These are phyloP conservation scores for Parastagonospora avenae DNA, from an alignment of 2,329 filamentous ascomycete species.

Conservation along the genomic window DNA sequence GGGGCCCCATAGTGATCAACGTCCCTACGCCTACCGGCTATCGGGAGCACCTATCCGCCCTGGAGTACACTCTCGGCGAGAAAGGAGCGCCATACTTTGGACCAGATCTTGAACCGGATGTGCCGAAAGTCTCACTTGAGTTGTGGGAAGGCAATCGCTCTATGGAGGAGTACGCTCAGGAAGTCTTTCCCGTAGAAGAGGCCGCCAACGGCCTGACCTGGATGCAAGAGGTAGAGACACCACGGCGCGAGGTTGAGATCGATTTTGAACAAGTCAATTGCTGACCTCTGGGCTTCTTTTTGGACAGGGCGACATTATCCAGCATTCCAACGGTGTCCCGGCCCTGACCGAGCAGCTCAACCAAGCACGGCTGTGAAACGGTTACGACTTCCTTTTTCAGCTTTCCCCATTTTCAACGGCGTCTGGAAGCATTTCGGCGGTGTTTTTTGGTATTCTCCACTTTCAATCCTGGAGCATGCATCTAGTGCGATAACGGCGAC, in stretches of 20 bases:
- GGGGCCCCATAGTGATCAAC: conserved; percentile 79
- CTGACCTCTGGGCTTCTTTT: conserved; percentile 35
- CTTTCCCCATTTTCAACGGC: conserved; percentile 23
- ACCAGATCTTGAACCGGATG: conserved; percentile 63
- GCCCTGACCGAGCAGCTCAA: conserved; percentile 41
- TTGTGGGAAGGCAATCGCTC: conserved; percentile 92
- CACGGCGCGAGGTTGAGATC: conserved; percentile 41
- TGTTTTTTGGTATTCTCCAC: conserved; percentile 13
- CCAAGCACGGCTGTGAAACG: conserved; percentile 39
- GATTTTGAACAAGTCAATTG: conserved; percentile 46
- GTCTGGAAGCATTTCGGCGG: conserved; percentile 27
- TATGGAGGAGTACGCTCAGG: conserved; percentile 90
- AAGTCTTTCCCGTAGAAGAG: conserved; percentile 94
- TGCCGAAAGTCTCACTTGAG: conserved; percentile 75
- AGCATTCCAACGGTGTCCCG: conserved; percentile 32
- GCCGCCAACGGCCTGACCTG: conserved; percentile 91
- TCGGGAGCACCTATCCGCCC: conserved; percentile 77
- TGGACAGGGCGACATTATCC: conserved; percentile 35
- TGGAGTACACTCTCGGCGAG: conserved; percentile 65
- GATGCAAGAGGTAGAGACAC: conserved; percentile 69
- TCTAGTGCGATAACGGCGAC: conserved; percentile 22
- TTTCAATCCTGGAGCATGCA: conserved; percentile 19
- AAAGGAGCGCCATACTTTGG: conserved; percentile 67
- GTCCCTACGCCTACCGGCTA: conserved; percentile 89
- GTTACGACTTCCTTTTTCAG: conserved; percentile 15